Percentiles rank a stretch among this genome's conserved stretches.
phyloP scores from a whole-genome alignment of 2,329 filamentous ascomycete species.

The Claviceps monticola region DNA sequence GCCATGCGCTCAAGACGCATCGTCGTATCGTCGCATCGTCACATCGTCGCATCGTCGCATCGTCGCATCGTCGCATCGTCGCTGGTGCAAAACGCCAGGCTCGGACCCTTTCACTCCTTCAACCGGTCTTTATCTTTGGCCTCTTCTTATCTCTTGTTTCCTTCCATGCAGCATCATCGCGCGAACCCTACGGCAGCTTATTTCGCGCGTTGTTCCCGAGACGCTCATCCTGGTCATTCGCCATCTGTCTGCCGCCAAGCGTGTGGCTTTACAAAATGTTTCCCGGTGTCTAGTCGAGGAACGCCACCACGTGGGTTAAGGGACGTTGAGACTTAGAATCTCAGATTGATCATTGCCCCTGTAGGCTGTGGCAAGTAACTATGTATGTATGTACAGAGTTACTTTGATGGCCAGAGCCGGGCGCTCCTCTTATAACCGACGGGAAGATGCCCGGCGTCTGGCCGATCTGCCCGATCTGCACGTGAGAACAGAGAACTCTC shows the following conservation, averaged over 20 bases:
- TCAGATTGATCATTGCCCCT: no score
- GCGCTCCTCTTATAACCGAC: background rate
- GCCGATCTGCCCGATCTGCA: background rate
- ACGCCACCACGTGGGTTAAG: no score
- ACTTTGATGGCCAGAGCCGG: no score
- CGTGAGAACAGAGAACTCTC: background rate
- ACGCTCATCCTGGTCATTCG: background rate
- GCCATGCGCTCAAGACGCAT: background rate
- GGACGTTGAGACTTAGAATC: no score
- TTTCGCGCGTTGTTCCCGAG: background rate
- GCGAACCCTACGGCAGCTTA: background rate
- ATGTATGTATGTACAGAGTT: no score
- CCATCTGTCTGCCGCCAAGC: no score
- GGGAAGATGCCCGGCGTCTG: background rate
- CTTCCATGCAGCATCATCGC: background rate
- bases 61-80: background rate
- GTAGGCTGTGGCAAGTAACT: no score
- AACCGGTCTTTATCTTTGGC: slow-evolving; percentile 3
- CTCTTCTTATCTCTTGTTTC: background rate
- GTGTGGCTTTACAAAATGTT: no score
- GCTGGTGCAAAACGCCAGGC: background rate
- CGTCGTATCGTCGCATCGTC: background rate
- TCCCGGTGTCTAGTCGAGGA: no score
- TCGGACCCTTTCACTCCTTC: background rate
- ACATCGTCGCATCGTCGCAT: background rate